Conservation (phyloP, 2,329 filamentous ascomycete species). For the Botrytis porri region DNA sequence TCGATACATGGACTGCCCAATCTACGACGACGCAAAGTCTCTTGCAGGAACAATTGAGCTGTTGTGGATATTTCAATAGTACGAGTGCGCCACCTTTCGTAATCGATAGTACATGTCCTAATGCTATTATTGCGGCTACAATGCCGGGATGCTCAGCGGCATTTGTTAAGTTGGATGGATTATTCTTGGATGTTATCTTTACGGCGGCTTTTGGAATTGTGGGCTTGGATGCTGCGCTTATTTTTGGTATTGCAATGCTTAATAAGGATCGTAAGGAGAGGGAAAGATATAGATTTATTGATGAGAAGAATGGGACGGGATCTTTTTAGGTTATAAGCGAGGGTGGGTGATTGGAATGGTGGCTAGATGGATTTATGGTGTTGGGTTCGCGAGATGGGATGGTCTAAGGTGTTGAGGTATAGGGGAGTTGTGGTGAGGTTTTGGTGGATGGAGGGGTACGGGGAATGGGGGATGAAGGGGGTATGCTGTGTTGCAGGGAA, state of each 20-base stretch:
- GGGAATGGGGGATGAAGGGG: too few species aligned
- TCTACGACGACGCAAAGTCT: slow-evolving; percentile 58
- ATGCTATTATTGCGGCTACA: slow-evolving; percentile 66
- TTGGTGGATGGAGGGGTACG: background rate
- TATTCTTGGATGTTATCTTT: slow-evolving; percentile 72
- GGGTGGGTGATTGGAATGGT: background rate
- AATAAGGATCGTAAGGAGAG: slow-evolving; percentile 79
- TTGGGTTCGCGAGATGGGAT: background rate
- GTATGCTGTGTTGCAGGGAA: background rate
- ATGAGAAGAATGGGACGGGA: slow-evolving; percentile 67
- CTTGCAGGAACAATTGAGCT: slow-evolving; percentile 72
- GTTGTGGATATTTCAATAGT: slow-evolving; percentile 76
- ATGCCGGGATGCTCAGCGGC: slow-evolving; percentile 66
- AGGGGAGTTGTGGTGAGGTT: background rate
- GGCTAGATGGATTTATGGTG: background rate
- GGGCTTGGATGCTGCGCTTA: slow-evolving; percentile 47
- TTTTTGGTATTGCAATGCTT: slow-evolving; percentile 71
- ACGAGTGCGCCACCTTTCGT: slow-evolving; percentile 67
- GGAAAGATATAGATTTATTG: slow-evolving; percentile 74
- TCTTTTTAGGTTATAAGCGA: slow-evolving; percentile 43
- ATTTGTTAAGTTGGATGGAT: slow-evolving; percentile 67
- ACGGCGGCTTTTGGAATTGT: slow-evolving; percentile 79
- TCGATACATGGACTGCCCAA: slow-evolving; percentile 58
- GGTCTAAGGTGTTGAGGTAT: background rate
- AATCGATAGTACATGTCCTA: slow-evolving; percentile 64